phyloP scores from a whole-genome alignment of 164 flowering plant genomes.

The Nelumbo lutea region DNA sequence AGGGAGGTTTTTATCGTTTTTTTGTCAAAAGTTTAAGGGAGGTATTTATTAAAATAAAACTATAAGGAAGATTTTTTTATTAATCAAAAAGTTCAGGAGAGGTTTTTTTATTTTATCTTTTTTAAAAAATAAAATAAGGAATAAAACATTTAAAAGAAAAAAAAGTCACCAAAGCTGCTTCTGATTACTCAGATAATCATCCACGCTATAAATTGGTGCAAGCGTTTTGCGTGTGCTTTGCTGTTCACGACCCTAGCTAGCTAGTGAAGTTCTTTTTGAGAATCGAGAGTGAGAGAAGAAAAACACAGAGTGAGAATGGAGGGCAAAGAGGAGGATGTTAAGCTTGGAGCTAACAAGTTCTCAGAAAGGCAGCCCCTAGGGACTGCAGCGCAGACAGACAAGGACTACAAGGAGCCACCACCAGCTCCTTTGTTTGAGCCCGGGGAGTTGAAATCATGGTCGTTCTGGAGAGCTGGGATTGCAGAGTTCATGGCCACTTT shows the following conservation, averaged over 20 bases:
- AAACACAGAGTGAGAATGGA: conserved; percentile 30
- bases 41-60: too few species aligned
- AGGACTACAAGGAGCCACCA: conserved; percentile 63
- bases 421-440: conserved; percentile 57
- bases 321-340: conserved; percentile 55
- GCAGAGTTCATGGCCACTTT: conserved; percentile 62
- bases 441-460: conserved; percentile 53
- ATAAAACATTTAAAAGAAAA: neutral
- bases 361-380: conserved; percentile 57
- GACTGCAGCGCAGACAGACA: conserved; percentile 50
- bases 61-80: too few species aligned
- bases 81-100: too few species aligned
- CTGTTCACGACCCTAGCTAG: neutral
- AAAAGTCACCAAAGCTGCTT: neutral
- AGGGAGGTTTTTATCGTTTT: too few species aligned
- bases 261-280: neutral
- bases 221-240: neutral
- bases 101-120: too few species aligned
- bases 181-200: neutral
- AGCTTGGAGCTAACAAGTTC: conserved; percentile 58
- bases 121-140: neutral
- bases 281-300: neutral
- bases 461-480: conserved; percentile 59
- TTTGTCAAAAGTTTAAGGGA: too few species aligned
- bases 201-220: neutral